Evolutionary conservation across 352 stramenopile genomes (phyloP).

Genomic region (Pythium myriotylum): DNA sequence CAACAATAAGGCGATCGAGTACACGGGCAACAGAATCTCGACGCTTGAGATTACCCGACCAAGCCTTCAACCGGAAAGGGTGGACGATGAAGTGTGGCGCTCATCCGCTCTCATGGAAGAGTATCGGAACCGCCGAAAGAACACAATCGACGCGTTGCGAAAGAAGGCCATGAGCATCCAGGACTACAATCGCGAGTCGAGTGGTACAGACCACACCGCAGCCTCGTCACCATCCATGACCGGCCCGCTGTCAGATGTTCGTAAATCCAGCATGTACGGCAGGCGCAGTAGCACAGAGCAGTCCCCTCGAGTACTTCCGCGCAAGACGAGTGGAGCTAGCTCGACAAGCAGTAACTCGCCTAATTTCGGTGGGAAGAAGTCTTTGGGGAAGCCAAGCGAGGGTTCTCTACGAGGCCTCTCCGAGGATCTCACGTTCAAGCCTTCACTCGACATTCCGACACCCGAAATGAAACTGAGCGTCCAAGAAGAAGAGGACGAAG

Average conservation of each 20-base stretch:
- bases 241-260: constrained; percentile 20
- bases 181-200: constrained; percentile 23
- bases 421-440: constrained; percentile 22
- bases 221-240: constrained; percentile 17
- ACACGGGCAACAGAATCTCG: constrained; percentile 48
- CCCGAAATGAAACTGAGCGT: constrained; percentile 13
- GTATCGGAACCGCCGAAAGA: constrained; percentile 21
- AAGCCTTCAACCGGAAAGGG: constrained; percentile 23
- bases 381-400: constrained; percentile 13
- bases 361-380: constrained; percentile 10
- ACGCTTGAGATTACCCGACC: constrained; percentile 23
- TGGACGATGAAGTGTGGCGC: constrained; percentile 36
- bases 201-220: constrained; percentile 18
- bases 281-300: constrained; percentile 9
- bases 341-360: constrained; percentile 10
- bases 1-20: constrained; percentile 47
- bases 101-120: constrained; percentile 22
- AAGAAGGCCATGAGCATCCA: constrained; percentile 27
- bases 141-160: constrained; percentile 24
- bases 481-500: constrained; percentile 16
- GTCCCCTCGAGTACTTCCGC: neutral
- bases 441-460: constrained; percentile 9
- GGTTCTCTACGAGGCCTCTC: neutral
- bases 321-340: constrained; percentile 14
- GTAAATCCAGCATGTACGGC: constrained; percentile 3